Evolutionary conservation across 2,329 filamentous ascomycete species (phyloP).

Genomic region (Keithomyces neogunnii): DNA sequence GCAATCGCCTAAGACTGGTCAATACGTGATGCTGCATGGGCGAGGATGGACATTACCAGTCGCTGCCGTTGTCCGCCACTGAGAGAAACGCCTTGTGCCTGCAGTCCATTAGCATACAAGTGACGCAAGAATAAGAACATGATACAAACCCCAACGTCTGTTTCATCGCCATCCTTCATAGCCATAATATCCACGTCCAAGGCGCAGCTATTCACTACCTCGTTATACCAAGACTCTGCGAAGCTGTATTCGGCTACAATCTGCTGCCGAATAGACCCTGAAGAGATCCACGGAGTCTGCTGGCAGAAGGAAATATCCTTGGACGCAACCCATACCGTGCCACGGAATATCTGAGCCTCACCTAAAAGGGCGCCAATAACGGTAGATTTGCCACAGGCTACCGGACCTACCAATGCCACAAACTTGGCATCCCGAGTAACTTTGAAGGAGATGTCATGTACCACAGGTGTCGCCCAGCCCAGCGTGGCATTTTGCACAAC

Average conservation of each 20-base stretch:
- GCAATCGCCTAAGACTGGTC: no score
- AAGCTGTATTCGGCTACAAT: constrained; percentile 26
- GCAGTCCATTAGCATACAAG: no score
- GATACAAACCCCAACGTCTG: constrained; percentile 25
- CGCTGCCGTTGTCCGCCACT: constrained; percentile 29
- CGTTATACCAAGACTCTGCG: constrained; percentile 22
- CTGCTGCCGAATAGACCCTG: constrained; percentile 27
- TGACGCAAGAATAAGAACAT: no score
- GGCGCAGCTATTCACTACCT: constrained; percentile 25
- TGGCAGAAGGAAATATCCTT: constrained; percentile 22
- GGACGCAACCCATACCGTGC: constrained; percentile 14
- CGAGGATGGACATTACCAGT: no score
- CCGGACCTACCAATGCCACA: constrained; percentile 21
- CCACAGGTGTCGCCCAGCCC: no score
- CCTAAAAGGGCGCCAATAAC: constrained; percentile 22
- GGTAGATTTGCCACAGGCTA: constrained; percentile 24
- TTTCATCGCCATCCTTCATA: constrained; percentile 26
- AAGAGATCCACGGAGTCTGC: constrained; percentile 24
- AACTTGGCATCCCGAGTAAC: constrained; percentile 17
- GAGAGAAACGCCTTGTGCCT: constrained; percentile 27
- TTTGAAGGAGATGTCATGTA: constrained; percentile 2
- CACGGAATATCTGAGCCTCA: constrained; percentile 14
- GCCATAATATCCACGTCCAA: constrained; percentile 21
- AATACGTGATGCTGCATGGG: no score
- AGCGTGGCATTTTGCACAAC: no score